Evolutionary conservation across 1,284 basidiomycete genomes (phyloP).

Genomic region (Ganoderma sp.): DNA sequence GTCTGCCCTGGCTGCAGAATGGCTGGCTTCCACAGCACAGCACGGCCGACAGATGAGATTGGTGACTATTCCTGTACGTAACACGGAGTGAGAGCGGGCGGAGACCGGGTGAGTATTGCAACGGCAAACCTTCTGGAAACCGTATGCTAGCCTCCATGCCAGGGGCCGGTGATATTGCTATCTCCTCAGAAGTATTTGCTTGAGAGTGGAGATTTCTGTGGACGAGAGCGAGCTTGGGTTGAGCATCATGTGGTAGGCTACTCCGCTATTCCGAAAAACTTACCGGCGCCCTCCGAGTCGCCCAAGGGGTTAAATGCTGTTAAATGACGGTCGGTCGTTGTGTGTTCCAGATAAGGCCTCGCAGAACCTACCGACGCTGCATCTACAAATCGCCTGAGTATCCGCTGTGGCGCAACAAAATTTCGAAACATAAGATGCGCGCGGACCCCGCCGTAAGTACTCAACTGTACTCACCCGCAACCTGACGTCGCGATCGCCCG

Average conservation of each 20-base stretch:
- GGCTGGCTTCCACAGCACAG: constrained; percentile 19
- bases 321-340: background rate
- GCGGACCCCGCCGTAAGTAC: background rate
- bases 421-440: background rate
- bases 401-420: background rate
- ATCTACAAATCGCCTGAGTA: background rate
- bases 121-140: constrained; percentile 1
- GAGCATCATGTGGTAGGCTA: background rate
- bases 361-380: background rate
- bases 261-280: background rate
- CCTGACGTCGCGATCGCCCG: background rate
- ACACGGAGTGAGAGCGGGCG: background rate
- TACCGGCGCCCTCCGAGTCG: background rate
- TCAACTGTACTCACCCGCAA: background rate
- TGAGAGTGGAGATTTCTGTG: background rate
- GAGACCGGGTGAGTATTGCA: background rate
- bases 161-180: background rate
- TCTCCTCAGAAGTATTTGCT: background rate
- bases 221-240: background rate
- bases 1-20: background rate
- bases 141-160: background rate
- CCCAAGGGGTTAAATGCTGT: background rate
- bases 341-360: background rate
- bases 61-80: constrained; percentile 13
- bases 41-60: constrained; percentile 11